phyloP scores from a whole-genome alignment of 495 filamentous ascomycete species.

The Sordaria brevicollis region DNA sequence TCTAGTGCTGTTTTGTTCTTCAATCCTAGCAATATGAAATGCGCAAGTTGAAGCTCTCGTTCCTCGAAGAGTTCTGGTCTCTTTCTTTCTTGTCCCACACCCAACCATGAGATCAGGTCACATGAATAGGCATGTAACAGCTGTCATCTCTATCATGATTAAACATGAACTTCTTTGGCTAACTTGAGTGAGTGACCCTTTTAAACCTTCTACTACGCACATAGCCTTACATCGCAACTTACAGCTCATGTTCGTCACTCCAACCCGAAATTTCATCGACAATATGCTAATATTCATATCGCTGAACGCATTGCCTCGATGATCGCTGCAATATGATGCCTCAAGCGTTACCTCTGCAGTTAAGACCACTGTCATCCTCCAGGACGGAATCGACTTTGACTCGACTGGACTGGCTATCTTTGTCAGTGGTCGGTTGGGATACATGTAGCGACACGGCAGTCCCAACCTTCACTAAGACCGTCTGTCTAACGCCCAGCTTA shows the following conservation, averaged over 20 bases:
- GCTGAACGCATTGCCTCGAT: background rate
- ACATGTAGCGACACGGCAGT: background rate
- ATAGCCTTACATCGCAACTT: background rate
- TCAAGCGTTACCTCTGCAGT: background rate
- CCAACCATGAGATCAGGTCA: too few species aligned
- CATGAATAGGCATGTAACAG: too few species aligned
- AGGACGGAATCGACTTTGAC: background rate
- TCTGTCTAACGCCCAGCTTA: background rate
- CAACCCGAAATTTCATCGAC: background rate
- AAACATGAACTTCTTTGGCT: background rate
- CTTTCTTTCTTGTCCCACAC: background rate
- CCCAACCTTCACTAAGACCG: background rate
- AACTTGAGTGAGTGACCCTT: background rate
- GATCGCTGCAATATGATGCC: background rate
- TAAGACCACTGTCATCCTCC: background rate
- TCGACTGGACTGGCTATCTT: background rate
- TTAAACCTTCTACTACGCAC: background rate
- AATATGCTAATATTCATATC: background rate
- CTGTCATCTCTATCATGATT: too few species aligned
- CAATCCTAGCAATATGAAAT: background rate
- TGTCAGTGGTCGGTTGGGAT: background rate
- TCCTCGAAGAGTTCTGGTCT: background rate
- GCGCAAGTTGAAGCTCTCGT: background rate
- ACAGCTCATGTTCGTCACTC: background rate
- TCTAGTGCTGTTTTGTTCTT: background rate